phyloP scores from a whole-genome alignment of 805 yeast genomes.

The Schwanniomyces occidentalis region DNA sequence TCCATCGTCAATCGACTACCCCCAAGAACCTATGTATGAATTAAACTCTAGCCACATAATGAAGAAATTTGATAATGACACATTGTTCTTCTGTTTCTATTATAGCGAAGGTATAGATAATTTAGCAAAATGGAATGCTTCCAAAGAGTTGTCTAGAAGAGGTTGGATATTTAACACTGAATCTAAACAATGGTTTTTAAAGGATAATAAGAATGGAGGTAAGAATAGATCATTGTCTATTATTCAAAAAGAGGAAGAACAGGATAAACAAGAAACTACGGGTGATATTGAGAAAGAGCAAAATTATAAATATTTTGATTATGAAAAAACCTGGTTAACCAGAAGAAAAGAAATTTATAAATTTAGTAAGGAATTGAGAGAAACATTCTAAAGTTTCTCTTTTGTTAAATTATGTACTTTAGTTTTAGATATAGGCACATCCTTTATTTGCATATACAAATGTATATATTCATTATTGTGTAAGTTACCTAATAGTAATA shows the following conservation, averaged over 20 bases:
- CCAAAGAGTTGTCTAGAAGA: slow-evolving; percentile 72
- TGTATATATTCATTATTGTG: no score
- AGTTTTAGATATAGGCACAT: no score
- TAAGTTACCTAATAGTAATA: no score
- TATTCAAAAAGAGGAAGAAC: slow-evolving; percentile 13
- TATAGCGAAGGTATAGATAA: slow-evolving; percentile 51
- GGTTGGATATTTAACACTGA: slow-evolving; percentile 82
- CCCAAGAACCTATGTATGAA: slow-evolving; percentile 77
- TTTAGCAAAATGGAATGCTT: slow-evolving; percentile 54
- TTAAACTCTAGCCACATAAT: slow-evolving; percentile 60
- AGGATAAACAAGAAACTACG: slow-evolving; percentile 14
- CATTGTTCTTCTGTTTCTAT: slow-evolving; percentile 89
- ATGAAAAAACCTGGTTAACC: slow-evolving; percentile 58
- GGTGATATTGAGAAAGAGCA: slow-evolving; percentile 24
- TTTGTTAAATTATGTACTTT: no score
- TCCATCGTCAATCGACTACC: slow-evolving; percentile 88
- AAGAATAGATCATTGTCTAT: slow-evolving; percentile 26
- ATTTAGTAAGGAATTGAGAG: slow-evolving; percentile 31
- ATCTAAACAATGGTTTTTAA: slow-evolving; percentile 78
- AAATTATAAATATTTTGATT: slow-evolving; percentile 81
- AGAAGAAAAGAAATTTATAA: slow-evolving; percentile 43
- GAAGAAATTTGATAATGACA: slow-evolving; percentile 77
- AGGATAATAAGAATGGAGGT: slow-evolving; percentile 53
- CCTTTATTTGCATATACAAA: no score
- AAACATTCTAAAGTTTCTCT: slow-evolving; percentile 18